Percentiles rank a stretch among this genome's conserved stretches.
Evolutionary conservation across 225 moss, liverwort and hornwort genomes (phyloP).

Genomic region (Pseudisothecium myosuroides): DNA sequence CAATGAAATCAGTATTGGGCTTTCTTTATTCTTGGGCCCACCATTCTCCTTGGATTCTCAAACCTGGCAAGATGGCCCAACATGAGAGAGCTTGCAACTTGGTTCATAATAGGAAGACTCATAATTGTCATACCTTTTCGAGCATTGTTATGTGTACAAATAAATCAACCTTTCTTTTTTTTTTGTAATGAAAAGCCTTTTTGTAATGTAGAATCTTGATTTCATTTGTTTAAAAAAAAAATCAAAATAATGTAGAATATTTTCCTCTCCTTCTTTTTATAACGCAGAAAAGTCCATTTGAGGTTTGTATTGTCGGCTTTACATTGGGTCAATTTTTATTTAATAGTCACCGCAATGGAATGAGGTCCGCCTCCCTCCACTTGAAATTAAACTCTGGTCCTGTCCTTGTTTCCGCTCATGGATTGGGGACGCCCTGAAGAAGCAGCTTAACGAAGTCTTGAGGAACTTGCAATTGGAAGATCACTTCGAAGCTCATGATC

Average conservation of each 20-base stretch:
- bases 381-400: too few relatives aligned
- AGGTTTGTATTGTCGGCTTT: background rate
- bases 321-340: background rate
- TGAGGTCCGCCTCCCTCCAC: too few relatives aligned
- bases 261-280: background rate
- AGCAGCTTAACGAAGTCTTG: background rate
- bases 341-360: too few relatives aligned
- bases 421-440: background rate
- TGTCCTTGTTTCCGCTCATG: background rate
- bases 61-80: background rate
- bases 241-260: background rate
- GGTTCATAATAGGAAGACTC: background rate
- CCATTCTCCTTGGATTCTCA: background rate
- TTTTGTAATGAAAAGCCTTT: too few relatives aligned
- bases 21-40: background rate
- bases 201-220: too few relatives aligned
- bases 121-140: background rate
- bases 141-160: background rate
- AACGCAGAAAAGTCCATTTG: background rate
- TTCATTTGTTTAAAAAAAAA: too few relatives aligned
- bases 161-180: too few relatives aligned
- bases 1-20: background rate
- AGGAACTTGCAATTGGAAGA: background rate
- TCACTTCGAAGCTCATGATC: background rate
- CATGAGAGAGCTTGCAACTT: fast-evolving